Evolutionary conservation across 140 eudicot genomes (phyloP), one percentile per base, ranked within the genome.

Genomic region (Eryngium alpinum): DNA sequence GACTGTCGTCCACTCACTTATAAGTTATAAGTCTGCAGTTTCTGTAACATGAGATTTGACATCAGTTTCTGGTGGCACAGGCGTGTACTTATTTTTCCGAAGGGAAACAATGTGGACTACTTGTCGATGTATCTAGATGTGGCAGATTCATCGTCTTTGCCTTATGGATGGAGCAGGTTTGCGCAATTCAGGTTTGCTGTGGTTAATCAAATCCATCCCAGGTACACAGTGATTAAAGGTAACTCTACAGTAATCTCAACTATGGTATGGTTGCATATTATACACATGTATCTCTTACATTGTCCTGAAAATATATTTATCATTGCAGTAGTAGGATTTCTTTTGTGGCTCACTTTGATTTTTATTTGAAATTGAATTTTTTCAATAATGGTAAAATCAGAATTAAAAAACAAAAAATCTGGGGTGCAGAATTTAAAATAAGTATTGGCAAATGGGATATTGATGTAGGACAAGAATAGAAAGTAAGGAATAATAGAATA

Each of bases 81-180:
- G 98, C 87, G 94, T 46, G 88, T 94, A 69, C 89, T 90, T 63
- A 90, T 92, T 81, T 94, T 94, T 60, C 96, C 92, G 0, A 94
- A 92, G 79, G 98, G 97, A 63, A 94, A 94, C 85, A 94, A 91
- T 85, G 96, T 83, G 81, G 98, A 90, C 79, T 86, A 85, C 86
- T 83, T 94, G 83, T 94, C 98, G 27, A 85, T 92, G 96, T 92
- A 90, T 84, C 87, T 94, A 73, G 98, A 92, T 86, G 98, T 94
- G 81, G 98, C 97, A 5, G 98, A 94, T 83, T 88, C 96, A 3
- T 33, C 88, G 19, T 67, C 90, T 34, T 78, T 92, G 60, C 96
- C 98, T 10, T 88, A 87, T 88, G 98, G 97, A n/a, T 94, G 97
- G 97, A 92, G 90, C 81, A 94, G 94, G 90, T 87, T 83, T 81